Evolutionary conservation across 2,329 filamentous ascomycete species (phyloP).

Genomic region (Cladosporium sp.): DNA sequence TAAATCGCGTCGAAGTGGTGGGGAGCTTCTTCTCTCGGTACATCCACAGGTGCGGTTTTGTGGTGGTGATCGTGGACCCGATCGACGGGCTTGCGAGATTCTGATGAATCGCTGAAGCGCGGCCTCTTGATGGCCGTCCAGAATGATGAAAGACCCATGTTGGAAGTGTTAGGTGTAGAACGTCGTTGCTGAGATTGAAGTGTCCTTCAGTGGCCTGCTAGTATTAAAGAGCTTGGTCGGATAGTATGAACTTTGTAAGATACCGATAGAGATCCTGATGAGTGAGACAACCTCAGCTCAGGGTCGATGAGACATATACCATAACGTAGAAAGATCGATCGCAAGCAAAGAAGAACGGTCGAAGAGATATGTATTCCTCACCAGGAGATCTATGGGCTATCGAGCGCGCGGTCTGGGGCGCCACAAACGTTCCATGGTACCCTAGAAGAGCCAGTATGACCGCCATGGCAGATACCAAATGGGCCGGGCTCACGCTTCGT

Average conservation of each 20-base stretch:
- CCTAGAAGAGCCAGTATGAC: conserved; percentile 4
- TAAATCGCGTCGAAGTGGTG: conserved; percentile 15
- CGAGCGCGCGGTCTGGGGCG: conserved; percentile 3
- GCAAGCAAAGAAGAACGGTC: neutral
- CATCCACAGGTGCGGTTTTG: neutral
- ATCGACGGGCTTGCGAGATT: conserved; percentile 13
- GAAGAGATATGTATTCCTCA: conserved; percentile 9
- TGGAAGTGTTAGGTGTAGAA: neutral
- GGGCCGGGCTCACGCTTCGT: neutral
- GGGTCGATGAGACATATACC: neutral
- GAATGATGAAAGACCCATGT: conserved; percentile 15
- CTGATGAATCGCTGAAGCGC: conserved; percentile 10
- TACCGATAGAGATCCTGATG: neutral
- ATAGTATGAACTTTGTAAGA: neutral
- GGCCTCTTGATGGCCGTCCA: conserved; percentile 15
- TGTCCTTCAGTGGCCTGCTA: neutral
- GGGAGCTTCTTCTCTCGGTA: neutral
- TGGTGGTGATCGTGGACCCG: neutral
- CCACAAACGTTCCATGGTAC: conserved; percentile 6
- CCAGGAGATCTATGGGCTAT: neutral
- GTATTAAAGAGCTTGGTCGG: neutral
- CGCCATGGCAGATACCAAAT: conserved; percentile 4
- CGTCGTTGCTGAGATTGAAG: neutral
- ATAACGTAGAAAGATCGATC: neutral
- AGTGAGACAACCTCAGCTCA: neutral